phyloP scores from a whole-genome alignment of 495 filamentous ascomycete species.

The Hyaloscypha finlandica region DNA sequence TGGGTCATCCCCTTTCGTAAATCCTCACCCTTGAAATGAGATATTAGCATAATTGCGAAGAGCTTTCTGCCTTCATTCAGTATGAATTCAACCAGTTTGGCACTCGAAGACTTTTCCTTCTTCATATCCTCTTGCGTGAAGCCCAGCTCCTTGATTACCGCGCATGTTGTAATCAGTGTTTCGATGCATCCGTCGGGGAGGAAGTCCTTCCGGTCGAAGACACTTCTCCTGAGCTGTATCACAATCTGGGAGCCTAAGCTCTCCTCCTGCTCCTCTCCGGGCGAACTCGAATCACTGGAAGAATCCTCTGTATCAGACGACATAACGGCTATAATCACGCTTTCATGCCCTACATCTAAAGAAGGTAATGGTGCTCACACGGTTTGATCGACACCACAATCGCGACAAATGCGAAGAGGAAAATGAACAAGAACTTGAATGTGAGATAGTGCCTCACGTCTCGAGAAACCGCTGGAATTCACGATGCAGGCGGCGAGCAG shows the following conservation, averaged over 20 bases:
- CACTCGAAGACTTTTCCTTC: neutral
- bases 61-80: slow-evolving; percentile 2
- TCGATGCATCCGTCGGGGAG: slow-evolving; percentile 18
- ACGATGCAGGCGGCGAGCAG: neutral
- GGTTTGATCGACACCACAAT: neutral
- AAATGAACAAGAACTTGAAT: neutral
- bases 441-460: neutral
- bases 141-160: slow-evolving; percentile 10
- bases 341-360: too few species aligned
- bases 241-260: neutral
- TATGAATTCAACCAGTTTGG: neutral
- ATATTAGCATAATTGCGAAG: neutral
- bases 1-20: neutral
- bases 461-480: neutral
- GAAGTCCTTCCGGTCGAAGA: neutral
- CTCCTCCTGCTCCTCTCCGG: neutral
- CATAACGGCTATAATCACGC: neutral
- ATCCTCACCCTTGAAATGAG: neutral
- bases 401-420: neutral
- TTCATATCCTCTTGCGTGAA: neutral
- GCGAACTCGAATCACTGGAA: neutral
- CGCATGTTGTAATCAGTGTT: neutral
- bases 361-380: too few species aligned
- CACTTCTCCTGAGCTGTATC: neutral
- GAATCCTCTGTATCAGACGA: neutral